phyloP scores from a whole-genome alignment of 805 yeast genomes.

The Ogataea pini region DNA sequence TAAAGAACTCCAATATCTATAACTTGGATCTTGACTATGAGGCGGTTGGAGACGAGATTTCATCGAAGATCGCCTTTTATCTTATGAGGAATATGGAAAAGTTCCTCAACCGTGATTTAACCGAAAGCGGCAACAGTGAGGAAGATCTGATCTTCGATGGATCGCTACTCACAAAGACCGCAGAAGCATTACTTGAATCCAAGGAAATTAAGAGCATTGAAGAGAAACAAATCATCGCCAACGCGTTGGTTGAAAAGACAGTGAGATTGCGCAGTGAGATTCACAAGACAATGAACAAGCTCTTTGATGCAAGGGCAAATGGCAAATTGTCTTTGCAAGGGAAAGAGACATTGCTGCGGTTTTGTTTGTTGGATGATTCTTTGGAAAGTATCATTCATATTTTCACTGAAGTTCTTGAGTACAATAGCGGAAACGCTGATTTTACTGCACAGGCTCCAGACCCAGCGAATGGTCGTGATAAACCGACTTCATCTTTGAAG shows the following conservation, averaged over 20 bases:
- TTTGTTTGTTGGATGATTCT: conserved; percentile 55
- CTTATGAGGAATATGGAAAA: conserved; percentile 58
- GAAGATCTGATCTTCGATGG: conserved; percentile 79
- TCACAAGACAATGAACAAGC: conserved; percentile 51
- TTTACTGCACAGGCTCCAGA: too few species aligned
- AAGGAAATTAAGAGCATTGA: conserved; percentile 34
- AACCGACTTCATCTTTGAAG: not conserved
- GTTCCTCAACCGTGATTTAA: conserved; percentile 37
- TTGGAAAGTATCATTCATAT: conserved; percentile 52
- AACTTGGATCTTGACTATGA: conserved; percentile 57
- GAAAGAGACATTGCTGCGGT: conserved; percentile 53
- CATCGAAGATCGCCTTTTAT: conserved; percentile 56
- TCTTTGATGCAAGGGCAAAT: conserved; percentile 46
- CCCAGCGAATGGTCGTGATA: too few species aligned
- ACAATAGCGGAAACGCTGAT: too few species aligned
- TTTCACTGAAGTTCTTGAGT: conserved; percentile 32
- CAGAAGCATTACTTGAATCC: conserved; percentile 59
- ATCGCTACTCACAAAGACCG: conserved; percentile 69
- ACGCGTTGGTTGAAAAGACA: conserved; percentile 54
- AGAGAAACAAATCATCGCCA: conserved; percentile 46
- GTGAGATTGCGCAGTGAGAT: conserved; percentile 50
- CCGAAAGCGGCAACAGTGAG: conserved; percentile 26
- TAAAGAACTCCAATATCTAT: conserved; percentile 49
- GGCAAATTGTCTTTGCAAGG: conserved; percentile 54
- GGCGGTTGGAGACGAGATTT: conserved; percentile 49